Evolutionary conservation across 1,284 basidiomycete genomes (phyloP).

Genomic region (Xerocomus minutiporus): DNA sequence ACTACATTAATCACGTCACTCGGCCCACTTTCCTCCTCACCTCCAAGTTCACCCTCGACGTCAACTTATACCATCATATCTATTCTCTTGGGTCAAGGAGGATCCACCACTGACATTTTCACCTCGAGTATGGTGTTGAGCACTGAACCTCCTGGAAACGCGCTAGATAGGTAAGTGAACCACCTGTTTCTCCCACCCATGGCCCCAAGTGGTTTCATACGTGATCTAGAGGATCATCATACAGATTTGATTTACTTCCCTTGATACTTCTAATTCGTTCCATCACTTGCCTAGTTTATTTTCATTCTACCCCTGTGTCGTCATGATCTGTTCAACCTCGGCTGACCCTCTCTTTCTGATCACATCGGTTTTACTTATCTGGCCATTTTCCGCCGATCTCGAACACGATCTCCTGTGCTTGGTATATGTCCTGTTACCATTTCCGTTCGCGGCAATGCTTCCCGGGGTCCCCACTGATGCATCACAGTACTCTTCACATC

Average conservation of each 20-base stretch:
- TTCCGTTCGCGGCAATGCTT: constrained; percentile 5
- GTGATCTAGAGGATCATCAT: constrained; percentile 8
- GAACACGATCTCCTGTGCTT: constrained; percentile 5
- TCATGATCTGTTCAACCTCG: constrained; percentile 11
- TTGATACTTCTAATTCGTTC: constrained; percentile 3
- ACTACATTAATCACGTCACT: constrained; percentile 13
- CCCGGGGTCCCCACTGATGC: not conserved
- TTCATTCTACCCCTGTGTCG: constrained; percentile 14
- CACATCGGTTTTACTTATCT: constrained; percentile 13
- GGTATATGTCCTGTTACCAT: constrained; percentile 1
- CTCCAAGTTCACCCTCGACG: not conserved
- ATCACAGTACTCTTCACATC: constrained; percentile 10
- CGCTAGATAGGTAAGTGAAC: constrained; percentile 16
- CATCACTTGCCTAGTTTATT: constrained; percentile 1
- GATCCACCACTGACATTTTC: constrained; percentile 17
- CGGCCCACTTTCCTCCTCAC: not conserved
- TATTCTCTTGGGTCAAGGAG: constrained; percentile 12
- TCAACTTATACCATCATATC: constrained; percentile 27
- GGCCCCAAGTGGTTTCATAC: constrained; percentile 1
- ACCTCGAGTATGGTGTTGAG: constrained; percentile 25
- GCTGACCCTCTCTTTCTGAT: constrained; percentile 22
- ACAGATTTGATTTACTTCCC: constrained; percentile 10
- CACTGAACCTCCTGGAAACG: constrained; percentile 13
- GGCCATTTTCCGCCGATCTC: constrained; percentile 5
- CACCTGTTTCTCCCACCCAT: not conserved